Evolutionary conservation across 1,284 basidiomycete genomes (phyloP).

Genomic region (Tranzscheliella williamsii): DNA sequence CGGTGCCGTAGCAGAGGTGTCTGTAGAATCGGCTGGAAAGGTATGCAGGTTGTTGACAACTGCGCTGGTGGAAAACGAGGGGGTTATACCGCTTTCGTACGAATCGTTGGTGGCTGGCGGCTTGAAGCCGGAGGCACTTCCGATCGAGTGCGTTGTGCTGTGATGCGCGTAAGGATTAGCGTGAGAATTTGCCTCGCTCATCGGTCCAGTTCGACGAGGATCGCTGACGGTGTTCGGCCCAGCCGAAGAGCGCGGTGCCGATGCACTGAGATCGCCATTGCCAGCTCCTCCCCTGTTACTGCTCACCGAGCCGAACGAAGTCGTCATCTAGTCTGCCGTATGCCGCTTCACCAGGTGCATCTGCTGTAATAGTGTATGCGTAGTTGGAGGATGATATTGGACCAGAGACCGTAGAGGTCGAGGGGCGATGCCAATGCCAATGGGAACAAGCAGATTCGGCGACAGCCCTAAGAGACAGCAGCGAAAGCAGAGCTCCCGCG

Average conservation of each 20-base stretch:
- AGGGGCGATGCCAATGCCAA: too few species aligned
- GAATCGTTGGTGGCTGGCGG: neutral
- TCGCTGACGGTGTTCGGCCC: neutral
- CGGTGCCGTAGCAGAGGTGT: neutral
- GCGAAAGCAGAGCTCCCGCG: too few species aligned
- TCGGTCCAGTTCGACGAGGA: neutral
- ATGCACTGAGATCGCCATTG: neutral
- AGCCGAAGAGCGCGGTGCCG: too few species aligned
- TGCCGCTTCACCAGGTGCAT: too few species aligned
- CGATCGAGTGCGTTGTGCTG: neutral
- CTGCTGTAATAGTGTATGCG: too few species aligned
- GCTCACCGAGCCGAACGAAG: conserved; percentile 2
- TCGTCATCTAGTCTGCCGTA: too few species aligned
- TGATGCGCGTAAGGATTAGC: neutral
- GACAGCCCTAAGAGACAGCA: too few species aligned
- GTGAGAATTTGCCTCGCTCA: neutral
- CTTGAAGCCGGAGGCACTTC: conserved; percentile 1
- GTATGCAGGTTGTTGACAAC: neutral
- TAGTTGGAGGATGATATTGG: too few species aligned
- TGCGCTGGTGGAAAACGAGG: neutral
- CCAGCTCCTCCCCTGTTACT: neutral
- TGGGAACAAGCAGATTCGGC: too few species aligned
- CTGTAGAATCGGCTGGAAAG: neutral
- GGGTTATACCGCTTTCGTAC: neutral
- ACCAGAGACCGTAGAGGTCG: too few species aligned